Evolutionary conservation across 148 eudicot genomes (phyloP).

Genomic region (Vaccinium darrowii): DNA sequence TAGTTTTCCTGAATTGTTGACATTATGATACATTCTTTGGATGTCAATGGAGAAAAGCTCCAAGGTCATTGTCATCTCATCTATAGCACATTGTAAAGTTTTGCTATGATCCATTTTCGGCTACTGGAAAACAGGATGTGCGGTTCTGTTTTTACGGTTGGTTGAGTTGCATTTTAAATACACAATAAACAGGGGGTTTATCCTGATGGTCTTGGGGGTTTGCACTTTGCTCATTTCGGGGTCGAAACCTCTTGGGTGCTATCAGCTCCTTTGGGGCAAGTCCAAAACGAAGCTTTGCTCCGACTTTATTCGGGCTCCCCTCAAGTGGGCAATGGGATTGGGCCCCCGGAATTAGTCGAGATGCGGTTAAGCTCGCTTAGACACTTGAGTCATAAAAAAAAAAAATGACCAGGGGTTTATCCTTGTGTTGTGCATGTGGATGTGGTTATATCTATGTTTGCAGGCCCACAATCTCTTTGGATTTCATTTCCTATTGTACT

Average conservation of each 20-base stretch:
- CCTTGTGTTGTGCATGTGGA: neutral
- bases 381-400: no score
- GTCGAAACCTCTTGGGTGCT: no score
- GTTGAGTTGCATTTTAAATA: neutral
- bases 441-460: neutral
- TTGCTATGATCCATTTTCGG: neutral
- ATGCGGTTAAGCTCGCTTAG: no score
- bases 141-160: neutral
- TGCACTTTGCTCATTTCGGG: no score
- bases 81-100: neutral
- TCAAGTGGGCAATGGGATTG: no score
- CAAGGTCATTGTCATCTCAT: no score
- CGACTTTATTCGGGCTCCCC: no score
- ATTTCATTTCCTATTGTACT: neutral
- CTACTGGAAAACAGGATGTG: neutral
- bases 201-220: neutral
- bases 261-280: no score
- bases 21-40: neutral
- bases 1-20: neutral
- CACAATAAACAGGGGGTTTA: neutral
- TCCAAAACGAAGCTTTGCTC: no score
- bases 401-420: neutral
- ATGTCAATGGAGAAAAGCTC: neutral
- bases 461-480: neutral
- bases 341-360: no score